A percentile compares a stretch with the other conserved stretches of the same genome.
These are phyloP conservation scores for Furcasterigmium sp. DNA, from an alignment of 2,329 filamentous ascomycete species.

Conservation along the genomic window DNA sequence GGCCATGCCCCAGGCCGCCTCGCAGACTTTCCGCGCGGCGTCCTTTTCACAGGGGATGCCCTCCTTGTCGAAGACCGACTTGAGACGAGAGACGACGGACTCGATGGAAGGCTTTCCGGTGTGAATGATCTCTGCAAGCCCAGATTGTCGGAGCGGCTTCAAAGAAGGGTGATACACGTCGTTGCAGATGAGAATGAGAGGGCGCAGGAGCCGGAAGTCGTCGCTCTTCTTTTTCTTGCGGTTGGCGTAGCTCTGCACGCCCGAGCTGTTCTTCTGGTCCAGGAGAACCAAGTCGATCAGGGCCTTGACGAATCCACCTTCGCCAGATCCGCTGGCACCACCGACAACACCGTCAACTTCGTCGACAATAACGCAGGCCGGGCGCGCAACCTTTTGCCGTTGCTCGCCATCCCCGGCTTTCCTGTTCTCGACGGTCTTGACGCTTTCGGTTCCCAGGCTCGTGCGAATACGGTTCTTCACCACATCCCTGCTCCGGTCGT, in stretches of 20 bases:
- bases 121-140: conserved; percentile 82
- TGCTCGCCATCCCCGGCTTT: conserved; percentile 41
- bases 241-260: conserved; percentile 18
- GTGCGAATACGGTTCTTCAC: conserved; percentile 89
- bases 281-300: conserved; percentile 83
- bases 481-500: conserved; percentile 84
- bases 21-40: conserved; percentile 78
- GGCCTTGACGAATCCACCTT: conserved; percentile 93
- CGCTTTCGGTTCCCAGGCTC: conserved; percentile 88
- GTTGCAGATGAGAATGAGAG: conserved; percentile 92
- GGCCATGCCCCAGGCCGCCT: conserved; percentile 75
- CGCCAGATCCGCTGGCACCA: conserved; percentile 70
- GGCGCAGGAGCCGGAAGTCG: conserved; percentile 79
- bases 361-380: conserved; percentile 90
- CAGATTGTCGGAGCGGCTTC: conserved; percentile 78
- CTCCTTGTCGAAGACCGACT: conserved; percentile 81
- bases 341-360: conserved; percentile 93
- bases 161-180: conserved; percentile 92
- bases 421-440: conserved; percentile 67
- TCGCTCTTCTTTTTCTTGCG: conserved; percentile 71
- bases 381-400: conserved; percentile 69
- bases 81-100: conserved; percentile 76
- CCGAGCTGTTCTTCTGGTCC: conserved; percentile 70
- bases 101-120: conserved; percentile 85
- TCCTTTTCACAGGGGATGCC: conserved; percentile 84